Evolutionary conservation across 202 grass and related monocot species (phyloP).

Genomic region (Zoysia matrella): DNA sequence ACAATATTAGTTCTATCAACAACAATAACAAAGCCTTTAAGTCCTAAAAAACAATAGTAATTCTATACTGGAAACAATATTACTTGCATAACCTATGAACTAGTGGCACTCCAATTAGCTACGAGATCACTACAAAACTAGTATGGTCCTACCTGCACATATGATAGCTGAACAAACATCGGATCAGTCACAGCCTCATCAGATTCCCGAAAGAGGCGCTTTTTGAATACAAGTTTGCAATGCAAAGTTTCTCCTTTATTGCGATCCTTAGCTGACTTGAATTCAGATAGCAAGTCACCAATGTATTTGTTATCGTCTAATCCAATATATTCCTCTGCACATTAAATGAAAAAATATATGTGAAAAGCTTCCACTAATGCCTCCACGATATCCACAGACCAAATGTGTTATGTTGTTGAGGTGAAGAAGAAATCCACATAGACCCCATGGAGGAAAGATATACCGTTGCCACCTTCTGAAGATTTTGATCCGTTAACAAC

Average conservation of each 20-base stretch:
- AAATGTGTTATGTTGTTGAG: not conserved
- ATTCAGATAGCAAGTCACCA: conserved; percentile 97
- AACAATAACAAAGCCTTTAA: too few relatives aligned
- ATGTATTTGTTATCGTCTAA: conserved; percentile 99
- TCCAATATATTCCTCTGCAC: conserved; percentile 91
- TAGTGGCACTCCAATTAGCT: conserved; percentile 20
- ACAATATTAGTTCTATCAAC: conserved; percentile 20
- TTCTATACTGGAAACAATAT: conserved; percentile 43
- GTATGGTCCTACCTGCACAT: conserved; percentile 75
- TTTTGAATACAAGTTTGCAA: conserved; percentile 98
- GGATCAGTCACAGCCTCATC: conserved; percentile 97
- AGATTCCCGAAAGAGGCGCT: conserved; percentile 95
- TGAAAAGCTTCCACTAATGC: conserved; percentile 20
- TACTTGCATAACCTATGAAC: conserved; percentile 13
- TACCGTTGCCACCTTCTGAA: conserved; percentile 93
- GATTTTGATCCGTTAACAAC: conserved; percentile 95
- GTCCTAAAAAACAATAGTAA: too few relatives aligned
- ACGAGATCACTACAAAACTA: conserved; percentile 2
- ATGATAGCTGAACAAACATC: conserved; percentile 97
- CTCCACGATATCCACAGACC: not conserved
- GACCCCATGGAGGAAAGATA: conserved; percentile 35
- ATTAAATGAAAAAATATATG: conserved; percentile 20
- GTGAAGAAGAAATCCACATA: not conserved
- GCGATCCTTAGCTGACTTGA: conserved; percentile 89
- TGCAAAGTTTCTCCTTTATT: conserved; percentile 99